Base-by-base conservation (phyloP, 2,329 filamentous ascomycete species). In the Allantophomopsis lycopodina region DNA sequence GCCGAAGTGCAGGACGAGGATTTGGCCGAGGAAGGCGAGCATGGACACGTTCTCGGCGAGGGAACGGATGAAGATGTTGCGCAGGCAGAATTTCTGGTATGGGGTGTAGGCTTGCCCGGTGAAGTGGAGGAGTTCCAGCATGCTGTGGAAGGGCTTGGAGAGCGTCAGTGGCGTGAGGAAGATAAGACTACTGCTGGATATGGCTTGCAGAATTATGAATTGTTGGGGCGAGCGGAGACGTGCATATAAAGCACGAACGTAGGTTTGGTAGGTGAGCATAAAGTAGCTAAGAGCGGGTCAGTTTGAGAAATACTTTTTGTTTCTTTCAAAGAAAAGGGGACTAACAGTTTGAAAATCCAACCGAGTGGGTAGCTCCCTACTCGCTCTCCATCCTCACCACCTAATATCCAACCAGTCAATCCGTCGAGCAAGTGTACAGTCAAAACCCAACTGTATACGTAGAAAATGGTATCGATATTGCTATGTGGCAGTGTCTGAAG, bases 341-440 rank as follows among this genome's bases (percentile, higher is more conserved):
- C 71, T 59, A 53, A 79, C 70, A 82, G 64, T 55, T 82, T 82
- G 50, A 82, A 82, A 33, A 79, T 71, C 72, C 76, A 82, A 47
- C 74, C 77, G 42, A 82, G 56, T n/a, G 77, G 77, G 50, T 82
- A 82, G 53, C 73, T 79, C 32, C 76, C 76, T 2, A 82, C 77
- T 23, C 76, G 64, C 53, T 81, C 73, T 36, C 77, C 76, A 48
- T 80, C 73, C 39, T 69, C 72, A 32, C 72, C 76, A 35, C 77
- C 76, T 32, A 82, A 56, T 36, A 81, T 77, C 73, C 74, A 82
- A 2, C 74, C 76, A 0, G 76, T 79, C 42, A 79, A 58, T 2
- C 68, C 70, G 50, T 82, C 77, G 7, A 82, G 61, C 17, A 80
- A 56, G 44, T 80, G 72, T 7, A 82, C 75, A 2, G 76, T 81